Conservation (phyloP, 2,329 filamentous ascomycete species). For the Cladophialophora chaetospira region DNA sequence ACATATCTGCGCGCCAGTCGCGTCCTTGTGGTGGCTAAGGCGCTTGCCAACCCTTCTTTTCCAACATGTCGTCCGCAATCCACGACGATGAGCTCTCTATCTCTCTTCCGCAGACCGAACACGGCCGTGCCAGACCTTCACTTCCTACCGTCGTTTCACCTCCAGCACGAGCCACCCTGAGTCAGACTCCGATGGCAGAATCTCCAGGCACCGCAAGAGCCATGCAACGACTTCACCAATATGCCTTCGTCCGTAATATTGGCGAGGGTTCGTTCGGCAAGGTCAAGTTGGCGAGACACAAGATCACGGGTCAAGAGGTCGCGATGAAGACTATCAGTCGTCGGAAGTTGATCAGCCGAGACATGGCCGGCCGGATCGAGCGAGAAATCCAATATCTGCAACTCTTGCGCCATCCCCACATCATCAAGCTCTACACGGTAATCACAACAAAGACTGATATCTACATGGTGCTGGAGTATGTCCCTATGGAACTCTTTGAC, state of each 20-base stretch:
- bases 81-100: slow-evolving; percentile 44
- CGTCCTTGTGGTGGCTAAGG: not conserved
- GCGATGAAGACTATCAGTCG: slow-evolving; percentile 97
- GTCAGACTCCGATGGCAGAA: slow-evolving; percentile 38
- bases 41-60: not conserved
- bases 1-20: not conserved
- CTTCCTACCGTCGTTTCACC: slow-evolving; percentile 32
- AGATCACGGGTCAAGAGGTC: slow-evolving; percentile 90
- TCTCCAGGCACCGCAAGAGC: slow-evolving; percentile 55
- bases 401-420: slow-evolving; percentile 91
- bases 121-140: slow-evolving; percentile 31
- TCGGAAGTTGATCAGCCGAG: slow-evolving; percentile 92
- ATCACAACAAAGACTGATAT: slow-evolving; percentile 94
- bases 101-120: slow-evolving; percentile 37
- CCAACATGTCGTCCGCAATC: slow-evolving; percentile 40
- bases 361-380: slow-evolving; percentile 97
- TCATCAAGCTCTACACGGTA: slow-evolving; percentile 98
- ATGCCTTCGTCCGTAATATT: slow-evolving; percentile 84
- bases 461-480: slow-evolving; percentile 98
- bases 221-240: slow-evolving; percentile 86
- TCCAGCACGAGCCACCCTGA: slow-evolving; percentile 20
- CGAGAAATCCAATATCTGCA: slow-evolving; percentile 98
- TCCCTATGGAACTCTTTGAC: slow-evolving; percentile 93
- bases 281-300: slow-evolving; percentile 93
- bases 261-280: slow-evolving; percentile 98